phyloP scores from a whole-genome alignment of 108 stramenopile genomes.

The Pseudonitzschia multiseries region DNA sequence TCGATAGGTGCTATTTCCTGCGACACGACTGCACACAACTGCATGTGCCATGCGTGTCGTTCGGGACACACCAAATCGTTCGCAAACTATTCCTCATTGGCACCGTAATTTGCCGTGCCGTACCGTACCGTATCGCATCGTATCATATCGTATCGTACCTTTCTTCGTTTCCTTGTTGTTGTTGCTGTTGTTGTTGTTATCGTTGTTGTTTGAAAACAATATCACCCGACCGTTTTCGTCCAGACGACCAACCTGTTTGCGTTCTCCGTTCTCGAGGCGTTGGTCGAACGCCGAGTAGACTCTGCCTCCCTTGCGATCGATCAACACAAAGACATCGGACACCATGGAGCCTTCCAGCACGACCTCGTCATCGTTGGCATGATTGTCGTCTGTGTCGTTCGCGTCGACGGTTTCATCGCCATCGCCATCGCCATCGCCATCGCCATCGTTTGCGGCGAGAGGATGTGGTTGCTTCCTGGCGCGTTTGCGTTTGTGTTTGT shows the following conservation, averaged over 20 bases:
- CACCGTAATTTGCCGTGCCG: too few relatives aligned
- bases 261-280: slow-evolving; percentile 38
- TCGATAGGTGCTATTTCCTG: slow-evolving; percentile 57
- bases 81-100: slow-evolving; percentile 1
- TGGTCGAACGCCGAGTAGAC: slow-evolving; percentile 58
- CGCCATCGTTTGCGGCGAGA: too few relatives aligned
- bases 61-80: not conserved
- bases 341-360: slow-evolving; percentile 57
- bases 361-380: not conserved
- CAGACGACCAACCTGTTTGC: slow-evolving; percentile 47
- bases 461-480: too few relatives aligned
- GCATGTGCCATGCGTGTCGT: too few relatives aligned
- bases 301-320: slow-evolving; percentile 44
- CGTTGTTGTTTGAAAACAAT: too few relatives aligned
- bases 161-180: slow-evolving; percentile 10
- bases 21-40: too few relatives aligned
- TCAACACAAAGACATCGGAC: slow-evolving; percentile 45
- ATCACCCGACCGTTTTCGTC: slow-evolving; percentile 20
- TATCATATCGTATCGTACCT: too few relatives aligned
- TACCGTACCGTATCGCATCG: not conserved
- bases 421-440: not conserved
- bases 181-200: too few relatives aligned
- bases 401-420: too few relatives aligned
- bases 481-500: too few relatives aligned
- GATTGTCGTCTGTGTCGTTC: not conserved